Evolutionary conservation across 306 rosid species (phyloP).

Genomic region (Pyrus pyrifolia): DNA sequence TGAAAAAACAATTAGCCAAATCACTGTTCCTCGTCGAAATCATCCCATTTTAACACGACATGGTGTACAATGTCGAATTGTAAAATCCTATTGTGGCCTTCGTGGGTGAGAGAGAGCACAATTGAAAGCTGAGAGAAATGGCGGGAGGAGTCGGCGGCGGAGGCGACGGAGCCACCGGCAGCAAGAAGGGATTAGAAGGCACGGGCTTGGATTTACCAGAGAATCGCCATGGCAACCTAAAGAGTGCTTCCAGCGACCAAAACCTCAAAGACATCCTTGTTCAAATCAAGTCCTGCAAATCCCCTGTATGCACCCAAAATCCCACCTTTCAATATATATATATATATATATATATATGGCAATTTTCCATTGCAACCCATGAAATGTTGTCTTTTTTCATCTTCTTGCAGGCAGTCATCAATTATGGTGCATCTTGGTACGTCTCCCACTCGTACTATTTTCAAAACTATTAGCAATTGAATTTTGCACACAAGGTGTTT

Average conservation of each 20-base stretch:
- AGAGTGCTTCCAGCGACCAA: conserved; percentile 57
- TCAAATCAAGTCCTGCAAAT: conserved; percentile 69
- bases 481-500: conserved; percentile 29
- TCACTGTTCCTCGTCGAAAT: not conserved
- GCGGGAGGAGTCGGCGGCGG: not conserved
- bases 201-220: conserved; percentile 30
- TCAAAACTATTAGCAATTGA: not conserved
- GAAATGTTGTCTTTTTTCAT: not conserved
- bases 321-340: not conserved
- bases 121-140: not conserved
- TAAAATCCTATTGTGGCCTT: not conserved
- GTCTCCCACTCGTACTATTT: not conserved
- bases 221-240: conserved; percentile 48
- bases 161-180: conserved; percentile 17
- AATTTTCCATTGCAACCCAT: not conserved
- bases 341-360: no score
- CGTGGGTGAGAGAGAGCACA: not conserved
- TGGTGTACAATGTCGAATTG: not conserved
- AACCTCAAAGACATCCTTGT: conserved; percentile 42
- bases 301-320: conserved; percentile 37
- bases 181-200: conserved; percentile 43
- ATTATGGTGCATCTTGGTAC: conserved; percentile 88
- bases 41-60: no score
- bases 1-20: not conserved
- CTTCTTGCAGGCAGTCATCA: conserved; percentile 72